Percentiles rank a stretch among this genome's conserved stretches.
These are phyloP conservation scores for Eucalyptus globulus DNA, from an alignment of 345 rosid species.

Conservation along the genomic window DNA sequence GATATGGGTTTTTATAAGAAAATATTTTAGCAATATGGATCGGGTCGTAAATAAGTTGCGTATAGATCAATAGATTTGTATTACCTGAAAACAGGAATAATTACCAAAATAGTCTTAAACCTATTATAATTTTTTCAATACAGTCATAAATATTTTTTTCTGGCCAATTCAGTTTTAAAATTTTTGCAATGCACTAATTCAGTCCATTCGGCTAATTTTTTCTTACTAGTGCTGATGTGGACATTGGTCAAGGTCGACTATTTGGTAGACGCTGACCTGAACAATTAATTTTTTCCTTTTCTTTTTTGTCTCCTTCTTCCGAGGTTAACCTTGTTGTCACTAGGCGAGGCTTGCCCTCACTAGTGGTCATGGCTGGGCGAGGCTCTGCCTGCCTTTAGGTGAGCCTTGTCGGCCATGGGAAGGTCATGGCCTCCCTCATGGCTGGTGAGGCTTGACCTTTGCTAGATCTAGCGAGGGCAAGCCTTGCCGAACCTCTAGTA, in stretches of 20 bases:
- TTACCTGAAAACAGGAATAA: fast-evolving
- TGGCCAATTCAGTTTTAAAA: neutral
- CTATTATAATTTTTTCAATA: neutral
- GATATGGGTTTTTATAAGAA: no score
- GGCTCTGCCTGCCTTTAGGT: fast-evolving
- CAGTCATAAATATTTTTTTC: neutral
- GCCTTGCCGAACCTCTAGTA: no score
- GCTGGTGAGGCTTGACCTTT: no score
- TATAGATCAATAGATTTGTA: neutral
- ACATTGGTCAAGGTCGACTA: no score
- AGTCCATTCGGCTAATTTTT: fast-evolving
- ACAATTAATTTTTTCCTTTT: no score
- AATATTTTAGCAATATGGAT: neutral
- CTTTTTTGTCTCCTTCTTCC: no score
- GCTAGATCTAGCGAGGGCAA: no score
- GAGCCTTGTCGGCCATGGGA: fast-evolving
- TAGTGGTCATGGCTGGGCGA: fast-evolving
- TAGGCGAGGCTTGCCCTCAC: no score
- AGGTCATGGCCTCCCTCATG: no score
- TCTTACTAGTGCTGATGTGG: fast-evolving
- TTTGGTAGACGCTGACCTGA: fast-evolving
- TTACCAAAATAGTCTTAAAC: neutral
- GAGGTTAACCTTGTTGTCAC: fast-evolving
- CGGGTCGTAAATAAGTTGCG: fast-evolving
- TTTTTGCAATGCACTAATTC: neutral